phyloP scores from a whole-genome alignment of 192 early-diverging fungal species.

The Chytriomyces sp. region DNA sequence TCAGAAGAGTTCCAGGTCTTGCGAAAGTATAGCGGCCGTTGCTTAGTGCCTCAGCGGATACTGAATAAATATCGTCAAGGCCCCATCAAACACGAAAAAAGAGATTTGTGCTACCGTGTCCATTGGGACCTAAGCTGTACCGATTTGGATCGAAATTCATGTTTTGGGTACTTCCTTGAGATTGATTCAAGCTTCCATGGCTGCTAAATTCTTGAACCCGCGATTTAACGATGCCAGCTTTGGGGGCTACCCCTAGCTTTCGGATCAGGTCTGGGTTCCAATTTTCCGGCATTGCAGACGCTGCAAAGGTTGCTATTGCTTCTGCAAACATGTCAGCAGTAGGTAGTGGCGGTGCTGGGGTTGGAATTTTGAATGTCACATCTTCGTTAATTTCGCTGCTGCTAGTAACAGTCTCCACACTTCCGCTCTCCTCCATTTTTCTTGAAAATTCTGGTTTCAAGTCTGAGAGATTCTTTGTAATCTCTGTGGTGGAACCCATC shows the following conservation, averaged over 20 bases:
- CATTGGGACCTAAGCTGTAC: background rate
- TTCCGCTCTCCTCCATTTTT: background rate
- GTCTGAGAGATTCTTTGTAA: too few species aligned
- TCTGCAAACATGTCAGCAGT: background rate
- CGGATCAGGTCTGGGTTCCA: background rate
- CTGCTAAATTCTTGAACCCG: background rate
- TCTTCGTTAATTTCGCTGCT: background rate
- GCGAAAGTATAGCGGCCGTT: constrained; percentile 10
- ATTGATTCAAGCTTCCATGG: background rate
- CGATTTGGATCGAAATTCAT: background rate
- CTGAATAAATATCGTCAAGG: background rate
- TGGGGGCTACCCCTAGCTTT: constrained; percentile 1
- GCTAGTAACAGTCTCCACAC: too few species aligned
- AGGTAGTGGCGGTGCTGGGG: background rate
- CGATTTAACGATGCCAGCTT: background rate
- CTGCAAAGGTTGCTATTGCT: background rate
- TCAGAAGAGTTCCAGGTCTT: constrained; percentile 16
- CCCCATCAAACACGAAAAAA: background rate
- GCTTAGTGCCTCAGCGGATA: background rate
- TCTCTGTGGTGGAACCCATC: background rate
- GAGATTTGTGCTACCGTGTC: background rate
- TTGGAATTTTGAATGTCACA: background rate
- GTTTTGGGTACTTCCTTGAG: background rate
- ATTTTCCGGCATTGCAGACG: background rate
- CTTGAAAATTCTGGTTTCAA: too few species aligned